phyloP scores from a whole-genome alignment of 2,329 filamentous ascomycete species.

The Alternaria ventricosa region DNA sequence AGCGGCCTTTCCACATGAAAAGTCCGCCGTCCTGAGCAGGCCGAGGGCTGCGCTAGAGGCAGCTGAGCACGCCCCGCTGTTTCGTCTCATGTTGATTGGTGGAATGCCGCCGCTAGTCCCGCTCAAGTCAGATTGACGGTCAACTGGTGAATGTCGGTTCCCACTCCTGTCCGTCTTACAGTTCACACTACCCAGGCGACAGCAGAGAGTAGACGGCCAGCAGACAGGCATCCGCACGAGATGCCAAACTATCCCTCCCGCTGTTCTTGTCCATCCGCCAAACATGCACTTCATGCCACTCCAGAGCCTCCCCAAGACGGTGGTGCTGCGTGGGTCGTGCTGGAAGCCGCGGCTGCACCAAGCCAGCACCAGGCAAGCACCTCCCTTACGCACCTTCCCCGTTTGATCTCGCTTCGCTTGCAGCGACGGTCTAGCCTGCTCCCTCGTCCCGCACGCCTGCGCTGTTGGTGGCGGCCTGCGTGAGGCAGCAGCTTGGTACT shows the following conservation, averaged over 20 bases:
- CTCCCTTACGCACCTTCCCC: slow-evolving; percentile 20
- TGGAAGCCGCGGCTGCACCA: slow-evolving; percentile 15
- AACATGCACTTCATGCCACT: background rate
- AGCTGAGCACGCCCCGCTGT: slow-evolving; percentile 9
- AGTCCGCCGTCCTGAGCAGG: slow-evolving; percentile 10
- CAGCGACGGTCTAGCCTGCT: slow-evolving; percentile 17
- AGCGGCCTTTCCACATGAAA: slow-evolving; percentile 15
- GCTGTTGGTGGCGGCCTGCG: slow-evolving; percentile 18
- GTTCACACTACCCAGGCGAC: background rate
- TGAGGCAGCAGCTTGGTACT: slow-evolving; percentile 1
- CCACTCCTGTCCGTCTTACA: background rate
- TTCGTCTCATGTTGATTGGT: background rate
- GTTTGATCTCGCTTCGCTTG: slow-evolving; percentile 21
- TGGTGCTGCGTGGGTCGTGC: background rate
- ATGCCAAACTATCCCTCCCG: background rate
- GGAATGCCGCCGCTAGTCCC: slow-evolving; percentile 3
- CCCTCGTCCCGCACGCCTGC: slow-evolving; percentile 1
- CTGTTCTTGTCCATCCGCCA: background rate
- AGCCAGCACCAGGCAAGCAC: slow-evolving; percentile 8
- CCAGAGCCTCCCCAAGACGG: background rate
- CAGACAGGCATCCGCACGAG: background rate
- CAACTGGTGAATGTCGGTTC: slow-evolving; percentile 10
- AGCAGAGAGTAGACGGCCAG: background rate
- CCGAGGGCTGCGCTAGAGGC: slow-evolving; percentile 13
- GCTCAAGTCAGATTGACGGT: slow-evolving; percentile 14